Conservation (phyloP, 805 yeast genomes). For the Candida ponderosae region DNA sequence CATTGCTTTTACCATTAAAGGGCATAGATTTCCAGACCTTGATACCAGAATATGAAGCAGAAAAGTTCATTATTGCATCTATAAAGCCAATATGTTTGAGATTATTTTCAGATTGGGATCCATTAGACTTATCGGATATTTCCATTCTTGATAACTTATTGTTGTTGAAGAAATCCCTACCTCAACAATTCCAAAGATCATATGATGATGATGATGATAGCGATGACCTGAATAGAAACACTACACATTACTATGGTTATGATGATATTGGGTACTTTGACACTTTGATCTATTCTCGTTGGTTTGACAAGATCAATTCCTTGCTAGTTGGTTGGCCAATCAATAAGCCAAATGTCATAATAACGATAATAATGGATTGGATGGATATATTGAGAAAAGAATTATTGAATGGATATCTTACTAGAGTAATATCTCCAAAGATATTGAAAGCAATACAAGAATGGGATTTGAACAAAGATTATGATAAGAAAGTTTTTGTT, state of each 20-base stretch:
- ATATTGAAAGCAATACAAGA: slow-evolving; percentile 23
- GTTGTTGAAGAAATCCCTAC: slow-evolving; percentile 17
- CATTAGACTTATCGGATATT: slow-evolving; percentile 23
- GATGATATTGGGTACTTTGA: slow-evolving; percentile 19
- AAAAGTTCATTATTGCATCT: slow-evolving; percentile 11
- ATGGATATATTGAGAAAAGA: slow-evolving; percentile 23
- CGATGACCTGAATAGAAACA: too few species aligned
- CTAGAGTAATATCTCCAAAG: slow-evolving; percentile 28
- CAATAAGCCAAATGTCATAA: slow-evolving; percentile 29
- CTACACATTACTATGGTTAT: too few species aligned
- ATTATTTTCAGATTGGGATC: slow-evolving; percentile 28
- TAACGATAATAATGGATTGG: slow-evolving; percentile 35
- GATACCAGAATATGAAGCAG: slow-evolving; percentile 3
- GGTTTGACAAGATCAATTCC: slow-evolving; percentile 26
- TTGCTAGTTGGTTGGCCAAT: slow-evolving; percentile 30
- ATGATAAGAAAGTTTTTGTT: too few species aligned
- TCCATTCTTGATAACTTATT: slow-evolving; percentile 22
- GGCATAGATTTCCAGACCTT: not conserved
- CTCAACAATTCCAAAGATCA: not conserved
- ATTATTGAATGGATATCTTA: slow-evolving; percentile 21
- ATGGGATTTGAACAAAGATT: slow-evolving; percentile 23
- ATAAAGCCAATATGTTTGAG: slow-evolving; percentile 14
- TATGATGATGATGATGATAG: not conserved
- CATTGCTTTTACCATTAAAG: too few species aligned
- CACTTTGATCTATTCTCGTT: slow-evolving; percentile 24